A percentile compares a stretch with the other conserved stretches of the same genome.
Conservation (phyloP, 805 yeast genomes). For the Tanozyma kutaoensis region DNA sequence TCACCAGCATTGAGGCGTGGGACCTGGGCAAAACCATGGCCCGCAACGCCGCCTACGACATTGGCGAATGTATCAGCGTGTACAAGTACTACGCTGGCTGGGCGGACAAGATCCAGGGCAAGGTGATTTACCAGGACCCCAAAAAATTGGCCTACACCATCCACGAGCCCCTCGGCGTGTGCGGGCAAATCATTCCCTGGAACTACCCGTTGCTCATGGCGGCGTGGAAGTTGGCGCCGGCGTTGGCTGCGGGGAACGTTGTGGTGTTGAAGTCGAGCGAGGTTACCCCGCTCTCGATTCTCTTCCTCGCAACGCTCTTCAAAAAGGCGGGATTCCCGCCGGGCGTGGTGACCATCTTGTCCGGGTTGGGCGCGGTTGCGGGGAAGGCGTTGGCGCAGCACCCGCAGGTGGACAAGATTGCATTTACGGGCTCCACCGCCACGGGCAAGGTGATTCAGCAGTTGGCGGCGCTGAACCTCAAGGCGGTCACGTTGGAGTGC, state of each 20-base stretch:
- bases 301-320: conserved; percentile 44
- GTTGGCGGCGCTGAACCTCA: conserved; percentile 46
- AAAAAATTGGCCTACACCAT: conserved; percentile 52
- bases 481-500: conserved; percentile 55
- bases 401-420: conserved; percentile 41
- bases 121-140: conserved; percentile 25
- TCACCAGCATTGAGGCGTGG: conserved; percentile 30
- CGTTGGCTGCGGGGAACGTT: conserved; percentile 68
- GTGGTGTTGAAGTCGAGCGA: conserved; percentile 66
- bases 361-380: conserved; percentile 57
- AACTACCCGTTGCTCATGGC: conserved; percentile 60
- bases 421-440: conserved; percentile 54
- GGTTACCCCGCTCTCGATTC: conserved; percentile 59
- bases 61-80: conserved; percentile 30
- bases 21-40: conserved; percentile 34
- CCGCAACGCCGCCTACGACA: conserved; percentile 35
- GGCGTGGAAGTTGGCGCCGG: conserved; percentile 75
- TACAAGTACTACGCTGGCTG: conserved; percentile 47
- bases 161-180: conserved; percentile 54
- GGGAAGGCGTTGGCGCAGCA: conserved; percentile 59
- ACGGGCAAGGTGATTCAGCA: conserved; percentile 57
- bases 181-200: conserved; percentile 65
- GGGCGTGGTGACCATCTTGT: conserved; percentile 60
- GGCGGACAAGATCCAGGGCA: conserved; percentile 46
- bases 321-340: conserved; percentile 63